Conservation (phyloP, 108 stramenopile species). For the Pseudonitzschia multiseries region DNA sequence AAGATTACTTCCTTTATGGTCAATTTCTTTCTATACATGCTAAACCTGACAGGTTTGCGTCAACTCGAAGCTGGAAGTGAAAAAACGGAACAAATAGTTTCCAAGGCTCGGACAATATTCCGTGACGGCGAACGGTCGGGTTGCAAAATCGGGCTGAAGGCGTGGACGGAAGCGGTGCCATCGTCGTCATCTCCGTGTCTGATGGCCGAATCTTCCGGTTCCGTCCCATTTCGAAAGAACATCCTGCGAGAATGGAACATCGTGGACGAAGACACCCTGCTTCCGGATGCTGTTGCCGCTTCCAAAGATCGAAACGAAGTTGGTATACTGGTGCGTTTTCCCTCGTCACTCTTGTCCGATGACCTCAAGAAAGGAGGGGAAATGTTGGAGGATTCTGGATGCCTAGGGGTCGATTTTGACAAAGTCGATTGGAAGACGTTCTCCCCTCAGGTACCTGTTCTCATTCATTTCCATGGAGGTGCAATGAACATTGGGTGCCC, state of each 20-base stretch:
- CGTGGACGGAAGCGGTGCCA: background rate
- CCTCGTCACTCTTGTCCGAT: background rate
- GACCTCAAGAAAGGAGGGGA: background rate
- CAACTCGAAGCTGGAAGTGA: background rate
- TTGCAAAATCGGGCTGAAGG: background rate
- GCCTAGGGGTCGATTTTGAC: slow-evolving; percentile 4
- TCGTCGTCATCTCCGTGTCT: background rate
- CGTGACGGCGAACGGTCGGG: background rate
- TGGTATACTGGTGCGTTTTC: slow-evolving; percentile 9
- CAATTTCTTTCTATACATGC: background rate
- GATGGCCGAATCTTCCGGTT: slow-evolving; percentile 1
- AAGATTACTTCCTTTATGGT: background rate
- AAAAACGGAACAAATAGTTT: background rate
- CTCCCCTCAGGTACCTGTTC: background rate
- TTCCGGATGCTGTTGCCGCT: background rate
- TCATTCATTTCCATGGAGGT: slow-evolving; percentile 19
- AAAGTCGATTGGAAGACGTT: slow-evolving; percentile 7
- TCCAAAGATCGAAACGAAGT: background rate
- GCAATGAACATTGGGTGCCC: background rate
- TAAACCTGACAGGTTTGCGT: background rate
- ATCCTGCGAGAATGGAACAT: slow-evolving; percentile 10
- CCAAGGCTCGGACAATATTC: background rate
- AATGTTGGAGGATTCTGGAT: background rate
- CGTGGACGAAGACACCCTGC: background rate
- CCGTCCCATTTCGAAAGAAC: slow-evolving; percentile 13